Evolutionary conservation across 164 flowering plant genomes (phyloP), one percentile per base, ranked within the genome.

Genomic region (Tetrastigma voinierianum): DNA sequence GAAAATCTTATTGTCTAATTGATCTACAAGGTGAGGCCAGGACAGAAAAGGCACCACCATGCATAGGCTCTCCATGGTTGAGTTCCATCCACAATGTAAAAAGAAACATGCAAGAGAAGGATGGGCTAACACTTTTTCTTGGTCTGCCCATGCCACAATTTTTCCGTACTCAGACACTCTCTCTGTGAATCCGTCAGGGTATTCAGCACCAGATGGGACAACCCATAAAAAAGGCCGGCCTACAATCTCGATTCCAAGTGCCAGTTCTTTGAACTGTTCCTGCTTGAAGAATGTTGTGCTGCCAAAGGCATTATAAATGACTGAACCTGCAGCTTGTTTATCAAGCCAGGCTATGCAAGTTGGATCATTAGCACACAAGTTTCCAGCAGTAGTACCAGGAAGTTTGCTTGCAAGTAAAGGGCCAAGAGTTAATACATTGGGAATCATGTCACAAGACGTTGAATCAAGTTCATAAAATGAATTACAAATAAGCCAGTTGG

Each of bases 1-100:
- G 59, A 62, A 76, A 61, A 15, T 68, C 61, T 25, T 71, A 25
- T 59, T 68, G 6, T 51, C 57, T 20, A 64, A 61, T 20, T 76
- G 76, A 46, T 76, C n/a, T n/a, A n/a, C n/a, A n/a, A n/a, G n/a
- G n/a, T n/a, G n/a, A n/a, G n/a, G n/a, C n/a, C n/a, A n/a, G n/a
- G n/a, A n/a, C n/a, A n/a, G n/a, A n/a, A n/a, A n/a, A n/a, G n/a
- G 76, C 1, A 72, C 62, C 0, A 76, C 76, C 25, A 12, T 68
- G 57, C 62, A 44, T 43, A 59, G n/a, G 19, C 57, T 46, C 23
- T 57, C 57, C 47, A 44, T 40, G 12, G 21, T 32, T 21, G 52
- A 46, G 13, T 62, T 47, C 66, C 54, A 47, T 12, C 60, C 53
- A 7, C 52, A 66, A 7, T 66, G 69, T n/a, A 45, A 46, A 9